A percentile compares a stretch with the other conserved stretches of the same genome.
Evolutionary conservation across 1,139 yeast genomes (phyloP).

Genomic region (Taiozyma onychis): DNA sequence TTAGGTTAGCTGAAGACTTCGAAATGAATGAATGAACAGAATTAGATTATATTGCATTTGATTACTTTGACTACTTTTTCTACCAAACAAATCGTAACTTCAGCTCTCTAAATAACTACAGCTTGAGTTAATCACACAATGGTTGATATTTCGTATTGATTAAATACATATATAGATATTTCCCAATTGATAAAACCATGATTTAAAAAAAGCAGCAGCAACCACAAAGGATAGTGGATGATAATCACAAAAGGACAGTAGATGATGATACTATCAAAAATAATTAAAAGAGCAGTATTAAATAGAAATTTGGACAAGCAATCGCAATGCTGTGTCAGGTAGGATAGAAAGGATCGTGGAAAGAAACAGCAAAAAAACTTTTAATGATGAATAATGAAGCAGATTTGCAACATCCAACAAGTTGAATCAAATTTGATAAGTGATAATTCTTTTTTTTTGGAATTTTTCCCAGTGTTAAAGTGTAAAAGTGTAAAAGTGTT

Average conservation of each 20-base stretch:
- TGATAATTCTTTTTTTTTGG: slow-evolving; percentile 1
- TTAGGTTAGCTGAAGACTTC: neutral
- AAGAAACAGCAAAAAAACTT: neutral
- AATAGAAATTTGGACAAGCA: no score
- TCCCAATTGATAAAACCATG: neutral
- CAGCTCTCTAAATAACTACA: neutral
- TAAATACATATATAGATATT: neutral
- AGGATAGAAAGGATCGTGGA: no score
- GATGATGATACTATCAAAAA: neutral
- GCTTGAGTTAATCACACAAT: neutral
- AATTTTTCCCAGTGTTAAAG: neutral
- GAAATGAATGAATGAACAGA: neutral
- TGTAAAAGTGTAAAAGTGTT: neutral
- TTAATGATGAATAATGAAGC: neutral
- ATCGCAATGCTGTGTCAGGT: no score
- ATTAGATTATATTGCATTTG: neutral
- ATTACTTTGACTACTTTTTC: neutral
- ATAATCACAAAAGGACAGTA: neutral
- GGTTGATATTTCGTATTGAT: neutral
- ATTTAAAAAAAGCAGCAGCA: neutral
- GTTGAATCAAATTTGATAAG: neutral
- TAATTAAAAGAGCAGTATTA: neutral
- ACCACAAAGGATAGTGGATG: no score
- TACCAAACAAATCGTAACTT: no score
- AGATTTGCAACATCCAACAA: neutral